Percentiles rank a stretch among this genome's conserved stretches.
phyloP scores from a whole-genome alignment of 345 rosid genomes.

The Gossypium arboreum region DNA sequence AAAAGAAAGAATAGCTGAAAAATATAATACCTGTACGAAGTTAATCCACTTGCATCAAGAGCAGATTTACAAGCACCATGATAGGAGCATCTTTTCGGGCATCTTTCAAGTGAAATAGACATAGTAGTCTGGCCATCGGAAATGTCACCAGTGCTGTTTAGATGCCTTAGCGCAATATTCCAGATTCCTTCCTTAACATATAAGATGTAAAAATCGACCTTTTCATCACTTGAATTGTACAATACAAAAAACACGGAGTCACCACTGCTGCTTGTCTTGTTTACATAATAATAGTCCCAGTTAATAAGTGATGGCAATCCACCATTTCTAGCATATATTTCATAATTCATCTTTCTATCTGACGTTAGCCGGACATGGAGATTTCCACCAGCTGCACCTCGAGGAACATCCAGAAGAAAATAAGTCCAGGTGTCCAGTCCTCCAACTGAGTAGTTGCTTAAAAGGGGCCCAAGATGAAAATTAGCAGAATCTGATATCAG shows the following conservation, averaged over 20 bases:
- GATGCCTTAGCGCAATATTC: slow-evolving; percentile 68
- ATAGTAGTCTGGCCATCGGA: slow-evolving; percentile 46
- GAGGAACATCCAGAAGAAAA: slow-evolving; percentile 69
- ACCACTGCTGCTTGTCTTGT: slow-evolving; percentile 44
- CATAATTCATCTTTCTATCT: slow-evolving; percentile 47
- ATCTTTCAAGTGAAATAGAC: slow-evolving; percentile 85
- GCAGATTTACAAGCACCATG: slow-evolving; percentile 71
- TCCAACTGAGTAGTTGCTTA: slow-evolving; percentile 53
- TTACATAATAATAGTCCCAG: slow-evolving; percentile 81
- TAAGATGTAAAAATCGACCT: slow-evolving; percentile 78
- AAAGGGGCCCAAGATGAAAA: slow-evolving; percentile 67
- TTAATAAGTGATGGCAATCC: slow-evolving; percentile 63
- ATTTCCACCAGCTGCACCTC: slow-evolving; percentile 89
- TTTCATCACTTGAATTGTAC: slow-evolving; percentile 68
- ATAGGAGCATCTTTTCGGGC: slow-evolving; percentile 80
- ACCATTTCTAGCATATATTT: slow-evolving; percentile 72
- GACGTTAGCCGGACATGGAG: slow-evolving; percentile 65
- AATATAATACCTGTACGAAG: slow-evolving; percentile 62
- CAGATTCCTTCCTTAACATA: slow-evolving; percentile 90
- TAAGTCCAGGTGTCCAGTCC: slow-evolving; percentile 68
- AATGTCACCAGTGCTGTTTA: slow-evolving; percentile 27
- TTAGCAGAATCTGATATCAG: slow-evolving; percentile 47
- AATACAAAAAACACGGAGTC: slow-evolving; percentile 59
- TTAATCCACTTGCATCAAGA: slow-evolving; percentile 89
- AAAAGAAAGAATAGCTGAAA: slow-evolving; percentile 10